Base-by-base conservation (phyloP, 495 filamentous ascomycete genomes). In the Talaromyces ruber region DNA sequence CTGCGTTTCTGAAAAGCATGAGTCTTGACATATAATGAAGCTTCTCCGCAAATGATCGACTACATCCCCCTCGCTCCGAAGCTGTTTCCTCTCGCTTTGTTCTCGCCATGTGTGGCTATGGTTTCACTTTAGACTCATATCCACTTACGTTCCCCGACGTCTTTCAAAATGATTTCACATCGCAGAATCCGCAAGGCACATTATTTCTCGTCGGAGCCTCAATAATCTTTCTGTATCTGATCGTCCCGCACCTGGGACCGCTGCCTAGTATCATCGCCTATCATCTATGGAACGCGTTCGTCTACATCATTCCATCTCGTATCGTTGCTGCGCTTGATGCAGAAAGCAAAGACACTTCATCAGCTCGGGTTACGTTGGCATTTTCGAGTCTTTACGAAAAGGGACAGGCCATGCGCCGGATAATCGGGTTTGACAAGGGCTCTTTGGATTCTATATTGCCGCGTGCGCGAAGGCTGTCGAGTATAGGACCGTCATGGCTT, bases 381-480 rank as follows among this genome's bases (percentile, higher is more conserved):
- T 51, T 22, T 63, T 52, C 29, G 37, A 65, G 1, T 57, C 71
- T 69, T 11, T 66, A 73, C 28, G 64, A 62, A 7, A 95, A 93
- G 71, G 87, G 82, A 67, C 85, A 89, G 63, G 79, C 82, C 6
- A 80, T 93, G 73, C 76, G 81, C 65, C 83, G 84, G 50, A 79
- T 91, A 52, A 67, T 94, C 43, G 84, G 89, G 0, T 68, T 93
- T 59, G 83, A 88, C 56, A 81, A 74, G 12, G 47, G 32, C 28
- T 76, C 79, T 18, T 70, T 88, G 11, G 75, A 81, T 26, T 73
- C 79, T 21, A 72, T 83, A 39, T 73, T 86, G 2, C 73, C 75
- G 57, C 75, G 74, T 6, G 72, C 78, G 3, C 70, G 75, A 50
- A 71, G 74, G 7, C 59, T 82, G 12, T 69, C 82, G 56, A 72